A percentile compares a stretch with the other conserved stretches of the same genome.
phyloP scores from a whole-genome alignment of 1,139 yeast genomes.

The Sugiyamaella sp. region DNA sequence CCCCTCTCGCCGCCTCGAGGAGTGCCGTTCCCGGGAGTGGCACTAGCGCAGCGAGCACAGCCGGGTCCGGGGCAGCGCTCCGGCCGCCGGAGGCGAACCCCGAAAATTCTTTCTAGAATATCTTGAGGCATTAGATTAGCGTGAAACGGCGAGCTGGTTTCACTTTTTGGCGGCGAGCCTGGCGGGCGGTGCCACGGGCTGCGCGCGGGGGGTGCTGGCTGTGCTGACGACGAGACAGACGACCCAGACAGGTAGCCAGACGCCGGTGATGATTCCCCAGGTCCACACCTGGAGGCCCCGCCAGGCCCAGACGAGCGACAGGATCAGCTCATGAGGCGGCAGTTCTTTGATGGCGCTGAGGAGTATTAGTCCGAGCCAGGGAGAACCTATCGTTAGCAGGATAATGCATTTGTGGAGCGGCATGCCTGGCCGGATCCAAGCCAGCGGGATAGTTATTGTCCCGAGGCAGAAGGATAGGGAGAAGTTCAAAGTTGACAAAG shows the following conservation, averaged over 20 bases:
- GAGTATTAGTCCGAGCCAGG: conserved; percentile 41
- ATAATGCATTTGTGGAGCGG: conserved; percentile 19
- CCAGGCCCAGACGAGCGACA: conserved; percentile 61
- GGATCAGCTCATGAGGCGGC: conserved; percentile 20
- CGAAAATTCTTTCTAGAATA: conserved; percentile 13
- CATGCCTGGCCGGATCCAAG: conserved; percentile 55
- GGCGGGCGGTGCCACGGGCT: neutral
- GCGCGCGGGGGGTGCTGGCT: conserved; percentile 10
- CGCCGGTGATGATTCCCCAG: conserved; percentile 71
- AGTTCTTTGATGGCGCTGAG: conserved; percentile 41
- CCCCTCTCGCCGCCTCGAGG: too few species aligned
- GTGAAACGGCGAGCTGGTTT: too few species aligned
- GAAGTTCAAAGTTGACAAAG: conserved; percentile 81
- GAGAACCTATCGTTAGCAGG: conserved; percentile 32
- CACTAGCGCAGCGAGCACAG: too few species aligned
- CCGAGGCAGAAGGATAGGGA: conserved; percentile 77
- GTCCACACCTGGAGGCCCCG: conserved; percentile 79
- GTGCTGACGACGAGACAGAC: conserved; percentile 35
- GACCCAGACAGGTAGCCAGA: conserved; percentile 87
- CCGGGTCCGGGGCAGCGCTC: neutral
- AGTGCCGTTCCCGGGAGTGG: too few species aligned
- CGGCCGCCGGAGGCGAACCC: neutral
- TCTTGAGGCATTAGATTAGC: too few species aligned
- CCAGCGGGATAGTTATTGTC: conserved; percentile 67
- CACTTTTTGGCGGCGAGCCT: too few species aligned